Evolutionary conservation across 176 grass and related monocot species (phyloP), one percentile per base, ranked within the genome.

Genomic region (Poa annua): DNA sequence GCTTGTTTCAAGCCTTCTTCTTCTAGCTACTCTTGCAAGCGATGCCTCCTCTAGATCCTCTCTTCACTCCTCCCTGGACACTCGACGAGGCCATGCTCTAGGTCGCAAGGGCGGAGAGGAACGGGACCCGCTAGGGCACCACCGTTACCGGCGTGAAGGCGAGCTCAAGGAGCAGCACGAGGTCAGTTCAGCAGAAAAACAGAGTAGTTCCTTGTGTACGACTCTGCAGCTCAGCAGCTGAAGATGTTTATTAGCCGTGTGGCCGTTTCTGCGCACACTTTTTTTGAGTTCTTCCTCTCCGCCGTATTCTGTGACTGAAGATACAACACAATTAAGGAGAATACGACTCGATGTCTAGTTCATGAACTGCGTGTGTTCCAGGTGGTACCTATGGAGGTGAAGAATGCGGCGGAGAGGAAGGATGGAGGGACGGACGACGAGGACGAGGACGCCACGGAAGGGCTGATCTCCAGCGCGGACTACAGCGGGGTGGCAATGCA

Each of bases 401-500:
- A 36, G 83, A 66, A 7, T 0, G 21, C 9, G 0, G 25, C 34
- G 11, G 64, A 62, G 26, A 39, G 20, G 35, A 78, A 48, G 51
- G 51, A 4, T 1, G 8, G 39, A 0, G 48, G 65, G 83, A 38
- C 25, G 20, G 56, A 56, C 13, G 16, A 66, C 26, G 54, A 75
- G 5, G 60, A 16, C 0, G 79, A 59, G 7, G 88, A 73, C 11
- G 35, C 25, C 13, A 36, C 53, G 48, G 57, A 66, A 74, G 84
- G 84, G 11, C 57, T 83, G 74, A 79, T 90, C 84, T 73, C 65
- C 66, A 90, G 74, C 26, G 79, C 45, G 26, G 88, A 90, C 29
- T 90, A 90, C 79, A 86, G 80, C 59, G 17, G 47, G 16, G 88
- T 90, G 84, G 56, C 80, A 15, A 83, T 90, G 88, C 88, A 90